phyloP scores from a whole-genome alignment of 202 grass and related monocot genomes.

The Panicum virgatum region DNA sequence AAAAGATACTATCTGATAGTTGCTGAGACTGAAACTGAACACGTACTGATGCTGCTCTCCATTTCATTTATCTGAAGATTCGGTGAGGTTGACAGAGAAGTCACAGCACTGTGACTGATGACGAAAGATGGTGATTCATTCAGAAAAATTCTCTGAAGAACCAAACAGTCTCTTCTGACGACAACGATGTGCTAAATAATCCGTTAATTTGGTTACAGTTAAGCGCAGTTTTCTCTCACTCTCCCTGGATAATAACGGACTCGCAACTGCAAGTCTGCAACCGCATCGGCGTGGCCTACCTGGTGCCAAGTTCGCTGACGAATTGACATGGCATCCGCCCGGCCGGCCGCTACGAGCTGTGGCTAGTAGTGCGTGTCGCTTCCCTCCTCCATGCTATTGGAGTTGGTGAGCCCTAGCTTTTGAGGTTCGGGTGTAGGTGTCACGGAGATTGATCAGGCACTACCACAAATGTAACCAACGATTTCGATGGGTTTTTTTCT shows the following conservation, averaged over 20 bases:
- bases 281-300: conserved; percentile 5
- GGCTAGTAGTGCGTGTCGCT: conserved; percentile 10
- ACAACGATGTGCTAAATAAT: neutral
- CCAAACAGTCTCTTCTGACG: neutral
- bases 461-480: conserved; percentile 2
- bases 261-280: neutral
- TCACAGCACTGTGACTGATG: conserved; percentile 3
- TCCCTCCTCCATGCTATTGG: neutral
- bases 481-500: neutral
- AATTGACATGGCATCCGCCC: conserved; percentile 43
- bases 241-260: neutral
- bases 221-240: neutral
- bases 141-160: neutral
- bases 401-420: conserved; percentile 42
- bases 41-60: neutral
- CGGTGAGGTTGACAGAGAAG: conserved; percentile 12
- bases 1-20: neutral
- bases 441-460: conserved; percentile 25
- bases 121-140: neutral
- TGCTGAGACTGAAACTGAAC: neutral
- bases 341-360: neutral
- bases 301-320: conserved; percentile 23
- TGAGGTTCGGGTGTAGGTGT: conserved; percentile 33
- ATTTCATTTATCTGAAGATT: neutral
- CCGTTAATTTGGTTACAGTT: conserved; percentile 1